These are phyloP conservation scores for Cladosporium cucumerinum DNA, from an alignment of 2,329 filamentous ascomycete species.

Conservation along the genomic window DNA sequence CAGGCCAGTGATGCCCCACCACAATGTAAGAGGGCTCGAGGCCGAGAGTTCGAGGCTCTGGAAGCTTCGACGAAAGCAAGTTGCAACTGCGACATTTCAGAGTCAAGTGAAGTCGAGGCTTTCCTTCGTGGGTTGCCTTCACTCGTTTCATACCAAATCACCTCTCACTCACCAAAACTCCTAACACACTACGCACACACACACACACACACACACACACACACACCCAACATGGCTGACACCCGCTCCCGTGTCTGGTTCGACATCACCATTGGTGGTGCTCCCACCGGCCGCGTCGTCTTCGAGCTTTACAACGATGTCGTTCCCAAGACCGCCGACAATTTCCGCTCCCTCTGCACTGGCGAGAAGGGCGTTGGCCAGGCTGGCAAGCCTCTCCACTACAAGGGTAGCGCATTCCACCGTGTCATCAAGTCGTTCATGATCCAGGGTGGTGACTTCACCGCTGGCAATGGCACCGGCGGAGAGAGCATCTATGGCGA, in stretches of 20 bases:
- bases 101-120: not conserved
- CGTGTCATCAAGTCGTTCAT: constrained; percentile 98
- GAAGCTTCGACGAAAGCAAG: constrained; percentile 13
- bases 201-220: too few relatives aligned
- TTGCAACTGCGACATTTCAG: not conserved
- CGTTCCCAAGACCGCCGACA: constrained; percentile 92
- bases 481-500: constrained; percentile 96
- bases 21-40: not conserved
- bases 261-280: constrained; percentile 78
- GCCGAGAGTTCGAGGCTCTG: constrained; percentile 8
- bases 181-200: not conserved
- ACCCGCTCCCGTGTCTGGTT: constrained; percentile 82
- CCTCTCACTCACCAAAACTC: not conserved
- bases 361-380: constrained; percentile 87
- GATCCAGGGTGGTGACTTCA: constrained; percentile 98
- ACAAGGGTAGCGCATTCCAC: constrained; percentile 90
- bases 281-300: constrained; percentile 70
- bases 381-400: constrained; percentile 80
- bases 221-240: constrained; percentile 14
- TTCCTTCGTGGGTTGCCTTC: not conserved
- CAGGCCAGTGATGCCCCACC: not conserved
- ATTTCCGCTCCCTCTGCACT: constrained; percentile 91
- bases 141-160: not conserved
- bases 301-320: constrained; percentile 73
- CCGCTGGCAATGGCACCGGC: constrained; percentile 86